Base-by-base conservation (phyloP, 2,329 filamentous ascomycete genomes). In the Apiospora pterosperma region DNA sequence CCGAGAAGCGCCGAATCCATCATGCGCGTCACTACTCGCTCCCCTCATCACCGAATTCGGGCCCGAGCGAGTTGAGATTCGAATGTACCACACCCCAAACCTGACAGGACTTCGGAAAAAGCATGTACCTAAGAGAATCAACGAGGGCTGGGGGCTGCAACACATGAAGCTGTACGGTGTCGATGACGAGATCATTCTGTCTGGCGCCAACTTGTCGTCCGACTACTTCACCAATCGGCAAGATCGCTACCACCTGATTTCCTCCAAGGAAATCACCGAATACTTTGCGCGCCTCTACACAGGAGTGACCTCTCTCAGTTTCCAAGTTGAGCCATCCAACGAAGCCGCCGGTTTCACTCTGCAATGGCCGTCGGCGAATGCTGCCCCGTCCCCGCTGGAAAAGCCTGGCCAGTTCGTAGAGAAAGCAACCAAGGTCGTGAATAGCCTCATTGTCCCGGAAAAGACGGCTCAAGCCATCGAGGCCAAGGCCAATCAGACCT, bases 131-230 rank as follows among this genome's bases (percentile, higher is more conserved):
- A 92, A 88, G 74, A 86, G 96, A 23, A 95, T 99, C 75, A 99
- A 99, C 71, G 96, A 99, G 79, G 96, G 96, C 21, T 99, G 96
- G 96, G 96, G 96, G 1, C 79, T 99, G 67, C 96, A 99, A 76
- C 96, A 99, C 75, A 99, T 99, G 95, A 99, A 99, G 83, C 83
- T 99, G 0, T 99, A 99, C 71, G 96, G 96, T 0, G 82, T 97
- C 25, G 96, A 99, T 72, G 93, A 99, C 73, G 93, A 97, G 76
- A 91, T 99, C 65, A 95, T 99, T 69, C 87, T 99, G 72, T 97
- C 94, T 8, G 94, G 93, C 8, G 96, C 96, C 19, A 99, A 99
- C 70, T 81, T 99, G 7, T 97, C 93, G 0, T 87, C 85, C 52
- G 95, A 99, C 74, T 99, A 99, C 78, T 99, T 99, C 73, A 97